Percentiles rank a stretch among this genome's conserved stretches.
Conservation (phyloP, 2,329 filamentous ascomycete genomes). For the Aspergillus aculeatinus region DNA sequence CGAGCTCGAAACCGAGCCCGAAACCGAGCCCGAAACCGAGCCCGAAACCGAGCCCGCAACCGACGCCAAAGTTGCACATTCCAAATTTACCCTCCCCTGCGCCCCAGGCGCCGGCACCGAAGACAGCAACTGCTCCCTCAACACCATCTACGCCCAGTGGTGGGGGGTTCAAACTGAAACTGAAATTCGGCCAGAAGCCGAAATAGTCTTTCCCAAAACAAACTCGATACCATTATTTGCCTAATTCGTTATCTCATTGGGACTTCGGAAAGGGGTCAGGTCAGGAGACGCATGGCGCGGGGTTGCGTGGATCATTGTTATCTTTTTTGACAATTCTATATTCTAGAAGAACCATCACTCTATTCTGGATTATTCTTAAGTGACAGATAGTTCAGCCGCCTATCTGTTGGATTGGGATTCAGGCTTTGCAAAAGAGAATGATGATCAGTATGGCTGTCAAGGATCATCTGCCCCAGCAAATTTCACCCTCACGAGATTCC, state of each 20-base stretch:
- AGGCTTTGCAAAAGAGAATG: background rate
- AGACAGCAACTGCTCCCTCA: slow-evolving; percentile 26
- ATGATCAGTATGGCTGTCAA: background rate
- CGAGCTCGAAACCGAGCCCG: slow-evolving; percentile 9
- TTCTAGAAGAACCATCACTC: background rate
- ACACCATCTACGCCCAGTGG: slow-evolving; percentile 35
- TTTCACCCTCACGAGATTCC: slow-evolving; percentile 1
- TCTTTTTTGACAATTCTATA: slow-evolving; percentile 6
- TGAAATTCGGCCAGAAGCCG: slow-evolving; percentile 38
- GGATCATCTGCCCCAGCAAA: slow-evolving; percentile 3
- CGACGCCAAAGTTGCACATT: slow-evolving; percentile 35
- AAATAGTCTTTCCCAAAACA: slow-evolving; percentile 24
- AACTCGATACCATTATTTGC: slow-evolving; percentile 7
- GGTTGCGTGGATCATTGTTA: slow-evolving; percentile 17
- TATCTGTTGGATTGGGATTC: background rate
- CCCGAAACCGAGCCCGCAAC: slow-evolving; percentile 18
- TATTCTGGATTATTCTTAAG: slow-evolving; percentile 9
- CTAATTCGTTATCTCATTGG: slow-evolving; percentile 10
- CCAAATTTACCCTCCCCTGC: slow-evolving; percentile 32
- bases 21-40: slow-evolving; percentile 12
- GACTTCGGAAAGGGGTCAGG: slow-evolving; percentile 13
- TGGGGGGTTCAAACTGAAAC: slow-evolving; percentile 44
- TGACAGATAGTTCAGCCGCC: background rate
- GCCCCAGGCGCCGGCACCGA: slow-evolving; percentile 26
- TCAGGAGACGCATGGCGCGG: slow-evolving; percentile 20